Conservation (phyloP, 164 flowering plant species). For the Kalanchoe fedtschenkoi region DNA sequence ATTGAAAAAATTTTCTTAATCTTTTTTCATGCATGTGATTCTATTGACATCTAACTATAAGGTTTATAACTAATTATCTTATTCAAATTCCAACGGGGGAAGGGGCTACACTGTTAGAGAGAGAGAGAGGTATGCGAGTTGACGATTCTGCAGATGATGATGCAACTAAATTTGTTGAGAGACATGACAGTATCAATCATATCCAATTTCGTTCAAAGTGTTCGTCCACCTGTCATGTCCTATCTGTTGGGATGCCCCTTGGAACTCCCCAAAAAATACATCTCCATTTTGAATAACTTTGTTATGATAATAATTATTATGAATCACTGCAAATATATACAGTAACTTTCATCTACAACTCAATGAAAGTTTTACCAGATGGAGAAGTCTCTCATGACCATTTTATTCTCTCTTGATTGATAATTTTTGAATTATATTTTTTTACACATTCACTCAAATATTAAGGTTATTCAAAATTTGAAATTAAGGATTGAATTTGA, state of each 20-base stretch:
- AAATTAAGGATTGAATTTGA: too few relatives aligned
- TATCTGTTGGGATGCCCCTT: conserved; percentile 4
- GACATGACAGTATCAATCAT: not conserved
- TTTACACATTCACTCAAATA: too few relatives aligned
- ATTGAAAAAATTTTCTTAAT: not conserved
- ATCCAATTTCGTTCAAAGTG: not conserved
- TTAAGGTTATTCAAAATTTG: too few relatives aligned
- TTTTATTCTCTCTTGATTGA: too few relatives aligned
- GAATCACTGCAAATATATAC: too few relatives aligned
- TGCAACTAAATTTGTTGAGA: not conserved
- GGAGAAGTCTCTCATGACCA: too few relatives aligned
- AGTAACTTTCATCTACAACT: too few relatives aligned
- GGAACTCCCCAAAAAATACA: not conserved
- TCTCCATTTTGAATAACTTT: not conserved
- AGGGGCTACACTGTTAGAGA: not conserved
- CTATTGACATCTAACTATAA: too few relatives aligned
- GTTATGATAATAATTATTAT: too few relatives aligned
- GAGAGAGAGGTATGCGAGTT: not conserved
- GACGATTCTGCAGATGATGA: not conserved
- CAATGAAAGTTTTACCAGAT: too few relatives aligned
- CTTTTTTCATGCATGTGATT: not conserved
- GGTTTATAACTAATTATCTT: too few relatives aligned
- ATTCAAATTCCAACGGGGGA: not conserved
- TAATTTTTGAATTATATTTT: too few relatives aligned
- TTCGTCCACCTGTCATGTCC: conserved; percentile 1